Percentiles rank a stretch among this genome's conserved stretches.
Conservation (phyloP, 768 basidiomycete genomes). For the Amylocystis lapponica region DNA sequence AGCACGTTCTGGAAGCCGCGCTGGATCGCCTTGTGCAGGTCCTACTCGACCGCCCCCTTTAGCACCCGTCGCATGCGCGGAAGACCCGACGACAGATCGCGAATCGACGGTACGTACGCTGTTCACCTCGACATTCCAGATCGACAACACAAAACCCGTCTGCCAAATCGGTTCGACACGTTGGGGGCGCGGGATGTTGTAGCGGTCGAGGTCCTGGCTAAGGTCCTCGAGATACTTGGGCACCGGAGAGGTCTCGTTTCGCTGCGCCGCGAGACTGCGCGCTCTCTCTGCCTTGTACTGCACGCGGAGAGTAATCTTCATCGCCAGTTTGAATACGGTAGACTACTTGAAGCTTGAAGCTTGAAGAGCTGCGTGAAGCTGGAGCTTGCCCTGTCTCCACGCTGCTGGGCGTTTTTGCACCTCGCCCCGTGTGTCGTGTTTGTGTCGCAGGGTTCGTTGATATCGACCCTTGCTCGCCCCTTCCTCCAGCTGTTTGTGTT, state of each 20-base stretch:
- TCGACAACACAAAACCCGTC: not conserved
- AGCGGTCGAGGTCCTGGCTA: not conserved
- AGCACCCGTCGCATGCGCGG: not conserved
- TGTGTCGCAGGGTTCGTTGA: too few relatives aligned
- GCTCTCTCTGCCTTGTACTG: not conserved
- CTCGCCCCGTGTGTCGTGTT: too few relatives aligned
- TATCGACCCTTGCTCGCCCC: too few relatives aligned
- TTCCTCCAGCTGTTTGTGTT: too few relatives aligned
- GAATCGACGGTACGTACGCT: not conserved
- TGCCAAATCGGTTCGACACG: not conserved
- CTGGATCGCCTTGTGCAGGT: slow-evolving; percentile 9
- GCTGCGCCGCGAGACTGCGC: not conserved
- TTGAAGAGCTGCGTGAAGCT: too few relatives aligned
- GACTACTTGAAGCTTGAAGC: too few relatives aligned
- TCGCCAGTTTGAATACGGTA: not conserved
- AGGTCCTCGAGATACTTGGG: not conserved
- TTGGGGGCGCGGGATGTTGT: not conserved
- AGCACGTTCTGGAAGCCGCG: slow-evolving; percentile 8
- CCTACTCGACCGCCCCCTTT: not conserved
- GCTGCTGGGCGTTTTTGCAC: too few relatives aligned
- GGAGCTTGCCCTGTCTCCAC: too few relatives aligned
- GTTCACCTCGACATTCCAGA: not conserved
- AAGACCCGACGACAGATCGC: not conserved
- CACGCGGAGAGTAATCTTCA: not conserved
- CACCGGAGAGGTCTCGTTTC: not conserved